Percentiles rank a stretch among this genome's conserved stretches.
Evolutionary conservation across 345 rosid species (phyloP).

Genomic region (Gossypium rotundifolium): DNA sequence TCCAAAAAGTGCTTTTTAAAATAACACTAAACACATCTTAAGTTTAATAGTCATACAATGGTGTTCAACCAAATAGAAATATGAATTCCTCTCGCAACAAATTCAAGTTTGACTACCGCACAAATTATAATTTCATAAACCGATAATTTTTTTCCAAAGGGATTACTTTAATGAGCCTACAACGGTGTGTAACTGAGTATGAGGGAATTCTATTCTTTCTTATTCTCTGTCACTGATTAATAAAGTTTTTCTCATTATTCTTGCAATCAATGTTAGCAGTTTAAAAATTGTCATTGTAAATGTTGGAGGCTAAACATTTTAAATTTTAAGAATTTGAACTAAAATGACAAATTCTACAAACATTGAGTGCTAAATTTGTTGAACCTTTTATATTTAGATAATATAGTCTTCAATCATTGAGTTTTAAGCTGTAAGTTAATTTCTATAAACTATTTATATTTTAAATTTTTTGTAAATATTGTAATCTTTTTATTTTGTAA

Average conservation of each 20-base stretch:
- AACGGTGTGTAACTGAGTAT: background rate
- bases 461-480: no score
- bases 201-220: background rate
- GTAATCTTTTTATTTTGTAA: no score
- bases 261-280: background rate
- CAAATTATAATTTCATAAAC: slow-evolving; percentile 59
- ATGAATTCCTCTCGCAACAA: slow-evolving; percentile 25
- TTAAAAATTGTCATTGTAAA: background rate
- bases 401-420: no score
- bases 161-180: background rate
- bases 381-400: no score
- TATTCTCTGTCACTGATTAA: background rate
- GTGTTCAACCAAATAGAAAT: slow-evolving; percentile 29
- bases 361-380: no score
- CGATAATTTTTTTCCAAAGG: slow-evolving; percentile 83
- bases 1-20: no score
- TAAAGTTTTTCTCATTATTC: background rate
- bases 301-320: accelerated
- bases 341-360: no score
- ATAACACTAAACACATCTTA: no score
- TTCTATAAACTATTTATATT: no score
- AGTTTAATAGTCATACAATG: slow-evolving; percentile 25
- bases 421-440: no score
- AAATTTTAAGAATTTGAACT: no score
- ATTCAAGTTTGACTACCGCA: slow-evolving; percentile 40